These are phyloP conservation scores for Conidiobolus incongruus DNA, from an alignment of 371 early-diverging fungal species.

Conservation along the genomic window DNA sequence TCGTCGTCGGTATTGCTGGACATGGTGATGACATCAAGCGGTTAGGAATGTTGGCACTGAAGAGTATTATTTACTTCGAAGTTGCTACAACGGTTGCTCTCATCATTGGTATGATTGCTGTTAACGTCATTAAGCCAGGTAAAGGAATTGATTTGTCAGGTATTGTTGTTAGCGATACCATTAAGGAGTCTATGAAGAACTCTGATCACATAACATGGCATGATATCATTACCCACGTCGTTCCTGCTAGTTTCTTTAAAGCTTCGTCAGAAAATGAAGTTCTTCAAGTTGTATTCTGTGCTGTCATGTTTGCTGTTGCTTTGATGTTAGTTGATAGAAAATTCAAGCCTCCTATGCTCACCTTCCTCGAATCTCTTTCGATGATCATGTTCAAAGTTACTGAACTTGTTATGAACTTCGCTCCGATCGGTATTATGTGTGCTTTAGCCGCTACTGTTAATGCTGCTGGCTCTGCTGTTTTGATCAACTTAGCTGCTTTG, in stretches of 20 bases:
- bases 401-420: constrained; percentile 41
- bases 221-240: constrained; percentile 22
- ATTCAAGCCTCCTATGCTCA: constrained; percentile 19
- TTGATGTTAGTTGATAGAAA: constrained; percentile 24
- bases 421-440: constrained; percentile 48
- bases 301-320: constrained; percentile 42
- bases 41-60: constrained; percentile 37
- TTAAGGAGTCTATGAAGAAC: constrained; percentile 8
- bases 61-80: constrained; percentile 40
- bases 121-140: constrained; percentile 43
- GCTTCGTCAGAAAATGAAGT: constrained; percentile 26
- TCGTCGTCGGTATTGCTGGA: constrained; percentile 50
- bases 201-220: constrained; percentile 24
- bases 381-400: constrained; percentile 49
- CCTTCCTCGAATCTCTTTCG: constrained; percentile 28
- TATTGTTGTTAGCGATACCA: constrained; percentile 8
- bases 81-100: constrained; percentile 41
- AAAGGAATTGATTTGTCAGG: constrained; percentile 12
- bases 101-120: constrained; percentile 38
- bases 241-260: constrained; percentile 25
- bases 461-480: constrained; percentile 31
- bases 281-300: constrained; percentile 40
- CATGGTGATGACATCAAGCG: constrained; percentile 43
- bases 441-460: constrained; percentile 42
- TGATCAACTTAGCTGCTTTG: constrained; percentile 37